Base-by-base conservation (phyloP, 768 basidiomycete species). In the Saitozyma podzolica region DNA sequence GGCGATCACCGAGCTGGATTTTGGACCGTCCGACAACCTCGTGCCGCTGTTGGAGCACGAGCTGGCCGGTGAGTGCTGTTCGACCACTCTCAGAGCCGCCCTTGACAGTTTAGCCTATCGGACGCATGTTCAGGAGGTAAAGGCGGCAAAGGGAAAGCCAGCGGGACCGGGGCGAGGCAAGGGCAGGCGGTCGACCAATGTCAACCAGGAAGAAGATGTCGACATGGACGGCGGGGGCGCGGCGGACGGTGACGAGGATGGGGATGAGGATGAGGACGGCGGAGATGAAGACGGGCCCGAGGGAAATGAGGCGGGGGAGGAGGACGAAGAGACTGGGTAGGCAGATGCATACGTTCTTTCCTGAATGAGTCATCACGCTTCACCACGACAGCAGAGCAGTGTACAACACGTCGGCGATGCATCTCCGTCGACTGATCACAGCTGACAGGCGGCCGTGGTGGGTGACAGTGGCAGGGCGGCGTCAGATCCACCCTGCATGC, bases 1-100 rank as follows among this genome's bases (percentile, higher is more conserved):
- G 74, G 93, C 68, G 62, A 78, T 54, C 67, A 64, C 64, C 14
- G 72, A 71, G 14, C 50, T 78, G 57, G 74, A 75, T 45, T 74
- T 75, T 56, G 76, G 74, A 20, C 70, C 69, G 3, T 56, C 68
- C n/a, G 72, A 75, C 47, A 56, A 64, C n/a, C 54, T 74, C 11
- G 59, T 69, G n/a, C 70, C 67, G 8, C 42, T 69, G 1, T 49
- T 78, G 50, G 73, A 74, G 48, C 61, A 69, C 17, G 76, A 78
- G 61, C 57, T 78, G 39, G 67, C 67, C 13, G 72, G 76, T 78
- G 56, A 58, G 71, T 73, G 41, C n/a, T 17, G 45, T 17, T 47
- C 45, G n/a, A 11, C 11, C 45, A 47, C 29, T 42, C 8, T 13
- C 14, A 8, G 13, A n/a, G 17, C 10, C 8, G 20, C 11, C 58